Evolutionary conservation across 169 alveolate genomes (phyloP).

Genomic region (Prorocentrum cordatum): DNA sequence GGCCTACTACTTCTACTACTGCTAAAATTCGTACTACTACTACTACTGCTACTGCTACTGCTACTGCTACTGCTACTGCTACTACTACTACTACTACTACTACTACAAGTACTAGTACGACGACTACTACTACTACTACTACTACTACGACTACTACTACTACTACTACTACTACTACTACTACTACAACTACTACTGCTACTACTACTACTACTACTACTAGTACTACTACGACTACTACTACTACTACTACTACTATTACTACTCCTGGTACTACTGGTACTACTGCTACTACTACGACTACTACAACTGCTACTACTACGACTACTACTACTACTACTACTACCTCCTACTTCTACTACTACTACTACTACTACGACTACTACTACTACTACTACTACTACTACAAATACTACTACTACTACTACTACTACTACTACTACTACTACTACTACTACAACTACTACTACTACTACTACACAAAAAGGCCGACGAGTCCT

Average conservation of each 20-base stretch:
- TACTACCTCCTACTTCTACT: too few relatives aligned
- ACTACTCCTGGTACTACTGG: background rate
- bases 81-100: background rate
- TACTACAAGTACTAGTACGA: background rate
- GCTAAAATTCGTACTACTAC: background rate
- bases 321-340: background rate
- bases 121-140: background rate
- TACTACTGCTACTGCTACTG: background rate
- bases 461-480: too few relatives aligned
- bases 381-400: too few relatives aligned
- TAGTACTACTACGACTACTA: background rate
- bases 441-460: too few relatives aligned
- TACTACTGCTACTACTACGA: background rate
- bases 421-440: too few relatives aligned
- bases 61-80: background rate
- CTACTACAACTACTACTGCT: background rate
- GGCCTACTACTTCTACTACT: conserved; percentile 1
- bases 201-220: background rate
- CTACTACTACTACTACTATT: background rate
- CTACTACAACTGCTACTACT: background rate
- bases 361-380: too few relatives aligned
- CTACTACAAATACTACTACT: too few relatives aligned
- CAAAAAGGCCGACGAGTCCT: too few relatives aligned
- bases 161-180: conserved; percentile 3
- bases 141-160: background rate